Evolutionary conservation across 768 basidiomycete genomes (phyloP).

Genomic region (Suillus weaverae): DNA sequence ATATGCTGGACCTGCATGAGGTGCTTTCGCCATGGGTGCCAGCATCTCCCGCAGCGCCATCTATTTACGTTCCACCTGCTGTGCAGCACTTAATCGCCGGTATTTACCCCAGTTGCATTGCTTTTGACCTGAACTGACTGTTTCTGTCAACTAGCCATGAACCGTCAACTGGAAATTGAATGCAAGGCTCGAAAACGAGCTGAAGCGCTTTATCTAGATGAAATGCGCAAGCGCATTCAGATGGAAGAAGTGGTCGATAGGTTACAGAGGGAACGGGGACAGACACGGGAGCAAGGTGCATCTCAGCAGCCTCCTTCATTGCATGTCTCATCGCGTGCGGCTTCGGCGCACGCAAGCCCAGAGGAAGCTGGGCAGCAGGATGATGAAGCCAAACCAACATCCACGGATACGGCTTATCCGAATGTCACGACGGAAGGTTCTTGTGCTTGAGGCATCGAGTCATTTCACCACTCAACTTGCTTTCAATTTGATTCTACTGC

Average conservation of each 20-base stretch:
- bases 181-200: conserved; percentile 33
- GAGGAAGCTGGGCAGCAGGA: background rate
- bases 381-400: background rate
- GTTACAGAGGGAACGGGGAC: conserved; percentile 15
- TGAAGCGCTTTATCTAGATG: conserved; percentile 33
- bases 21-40: conserved; percentile 36
- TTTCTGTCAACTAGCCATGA: conserved; percentile 29
- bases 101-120: conserved; percentile 17
- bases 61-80: conserved; percentile 36
- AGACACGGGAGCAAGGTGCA: background rate
- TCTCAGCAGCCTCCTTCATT: background rate
- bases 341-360: background rate
- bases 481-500: background rate
- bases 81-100: conserved; percentile 37
- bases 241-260: conserved; percentile 28
- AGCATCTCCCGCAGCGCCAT: conserved; percentile 15
- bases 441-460: background rate
- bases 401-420: background rate
- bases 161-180: conserved; percentile 31
- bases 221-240: conserved; percentile 30
- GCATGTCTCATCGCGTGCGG: background rate
- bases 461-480: background rate
- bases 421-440: background rate
- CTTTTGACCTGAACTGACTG: conserved; percentile 6
- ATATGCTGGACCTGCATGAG: conserved; percentile 36